phyloP scores from a whole-genome alignment of 2,329 filamentous ascomycete species.

The Fusarium penzigii region DNA sequence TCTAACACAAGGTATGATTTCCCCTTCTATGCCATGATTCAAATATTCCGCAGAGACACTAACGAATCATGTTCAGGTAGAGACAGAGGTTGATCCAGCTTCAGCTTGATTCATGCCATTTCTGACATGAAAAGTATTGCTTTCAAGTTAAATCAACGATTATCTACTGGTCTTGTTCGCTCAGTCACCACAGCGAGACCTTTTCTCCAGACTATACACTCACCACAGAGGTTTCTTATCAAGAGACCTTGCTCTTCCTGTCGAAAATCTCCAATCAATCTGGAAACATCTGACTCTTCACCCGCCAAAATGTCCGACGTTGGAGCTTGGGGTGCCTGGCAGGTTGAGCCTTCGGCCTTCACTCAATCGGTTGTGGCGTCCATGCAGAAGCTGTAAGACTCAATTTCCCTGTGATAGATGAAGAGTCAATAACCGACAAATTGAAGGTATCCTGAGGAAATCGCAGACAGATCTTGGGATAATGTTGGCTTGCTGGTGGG shows the following conservation, averaged over 20 bases:
- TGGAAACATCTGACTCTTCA: neutral
- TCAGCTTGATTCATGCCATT: neutral
- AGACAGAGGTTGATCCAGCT: no score
- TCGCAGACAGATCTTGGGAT: constrained; percentile 91
- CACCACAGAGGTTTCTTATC: neutral
- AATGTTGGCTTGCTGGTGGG: constrained; percentile 83
- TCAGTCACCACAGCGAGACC: neutral
- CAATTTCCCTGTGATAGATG: neutral
- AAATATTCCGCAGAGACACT: no score
- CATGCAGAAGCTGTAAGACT: constrained; percentile 71
- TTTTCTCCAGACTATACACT: neutral
- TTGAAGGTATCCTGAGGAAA: constrained; percentile 77
- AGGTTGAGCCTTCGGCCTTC: constrained; percentile 42
- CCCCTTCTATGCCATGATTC: no score
- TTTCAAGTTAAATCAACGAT: constrained; percentile 10
- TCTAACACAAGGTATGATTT: no score
- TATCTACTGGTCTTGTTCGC: constrained; percentile 3
- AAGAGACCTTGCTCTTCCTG: constrained; percentile 24
- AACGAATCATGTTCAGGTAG: no score
- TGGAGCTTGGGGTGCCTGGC: constrained; percentile 42
- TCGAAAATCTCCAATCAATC: neutral
- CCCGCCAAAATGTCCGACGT: constrained; percentile 27
- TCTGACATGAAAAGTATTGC: constrained; percentile 18
- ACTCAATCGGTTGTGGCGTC: constrained; percentile 68
- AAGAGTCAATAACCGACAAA: neutral